Conservation (phyloP, 2,329 filamentous ascomycete genomes). For the Beauveria sp. region DNA sequence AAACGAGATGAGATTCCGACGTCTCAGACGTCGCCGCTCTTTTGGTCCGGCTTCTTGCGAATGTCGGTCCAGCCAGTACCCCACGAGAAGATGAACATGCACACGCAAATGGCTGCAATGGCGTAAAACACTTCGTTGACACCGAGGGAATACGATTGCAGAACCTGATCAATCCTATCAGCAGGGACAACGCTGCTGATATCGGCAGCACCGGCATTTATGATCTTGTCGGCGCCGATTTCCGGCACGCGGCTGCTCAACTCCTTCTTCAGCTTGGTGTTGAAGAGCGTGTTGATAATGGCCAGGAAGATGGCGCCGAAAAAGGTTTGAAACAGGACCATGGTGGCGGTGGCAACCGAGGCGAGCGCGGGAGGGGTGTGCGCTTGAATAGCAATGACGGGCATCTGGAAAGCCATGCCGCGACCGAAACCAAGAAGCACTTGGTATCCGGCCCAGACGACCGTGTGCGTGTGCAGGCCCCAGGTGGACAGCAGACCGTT, state of each 20-base stretch:
- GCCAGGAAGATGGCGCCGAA: constrained; percentile 41
- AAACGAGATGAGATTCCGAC: not conserved
- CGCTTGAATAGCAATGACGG: constrained; percentile 24
- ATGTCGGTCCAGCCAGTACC: constrained; percentile 41
- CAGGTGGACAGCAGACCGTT: constrained; percentile 36
- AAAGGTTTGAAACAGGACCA: constrained; percentile 34
- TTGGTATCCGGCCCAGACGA: constrained; percentile 38
- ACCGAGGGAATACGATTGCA: constrained; percentile 33
- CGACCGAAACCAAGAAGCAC: constrained; percentile 36
- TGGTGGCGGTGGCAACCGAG: constrained; percentile 21
- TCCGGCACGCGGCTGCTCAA: constrained; percentile 23
- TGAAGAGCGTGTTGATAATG: constrained; percentile 23
- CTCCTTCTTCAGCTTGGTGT: constrained; percentile 23
- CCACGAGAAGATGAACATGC: constrained; percentile 28
- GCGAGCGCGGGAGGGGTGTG: constrained; percentile 18
- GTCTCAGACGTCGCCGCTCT: constrained; percentile 15
- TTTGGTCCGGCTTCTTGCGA: constrained; percentile 27
- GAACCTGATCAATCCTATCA: constrained; percentile 26
- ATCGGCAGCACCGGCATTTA: constrained; percentile 35
- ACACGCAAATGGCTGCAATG: constrained; percentile 23
- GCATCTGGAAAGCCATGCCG: constrained; percentile 37
- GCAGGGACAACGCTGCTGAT: constrained; percentile 26
- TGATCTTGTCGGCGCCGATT: constrained; percentile 24
- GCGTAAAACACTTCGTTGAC: constrained; percentile 23
- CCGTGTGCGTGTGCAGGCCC: constrained; percentile 24